Percentiles rank a stretch among this genome's conserved stretches.
Conservation (phyloP, 192 early-diverging fungal species). For the Coemansia sp. region DNA sequence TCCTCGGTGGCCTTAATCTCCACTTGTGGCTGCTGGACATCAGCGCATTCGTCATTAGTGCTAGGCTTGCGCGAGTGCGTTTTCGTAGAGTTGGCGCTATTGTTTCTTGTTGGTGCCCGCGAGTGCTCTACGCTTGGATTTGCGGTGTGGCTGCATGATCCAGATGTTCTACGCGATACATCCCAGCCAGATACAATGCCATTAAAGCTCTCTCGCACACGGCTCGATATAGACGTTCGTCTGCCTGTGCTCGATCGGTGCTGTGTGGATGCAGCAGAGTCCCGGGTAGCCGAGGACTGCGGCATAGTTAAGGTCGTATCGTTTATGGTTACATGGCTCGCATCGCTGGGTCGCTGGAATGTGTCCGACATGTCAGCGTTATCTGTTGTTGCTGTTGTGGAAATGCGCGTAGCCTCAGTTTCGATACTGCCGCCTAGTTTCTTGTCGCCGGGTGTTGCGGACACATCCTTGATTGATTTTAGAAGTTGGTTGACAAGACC, state of each 20-base stretch:
- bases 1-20: not conserved
- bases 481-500: constrained; percentile 32
- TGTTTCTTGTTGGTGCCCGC: constrained; percentile 32
- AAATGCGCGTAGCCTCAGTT: not conserved
- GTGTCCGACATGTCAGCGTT: no score
- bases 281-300: not conserved
- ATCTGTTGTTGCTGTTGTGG: no score
- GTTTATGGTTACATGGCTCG: not conserved
- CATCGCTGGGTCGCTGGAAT: not conserved
- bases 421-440: not conserved
- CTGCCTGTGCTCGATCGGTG: constrained; percentile 19
- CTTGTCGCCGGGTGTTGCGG: constrained; percentile 10
- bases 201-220: constrained; percentile 50
- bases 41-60: constrained; percentile 8
- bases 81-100: constrained; percentile 46
- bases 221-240: constrained; percentile 41
- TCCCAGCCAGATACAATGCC: constrained; percentile 46
- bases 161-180: constrained; percentile 14
- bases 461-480: constrained; percentile 42
- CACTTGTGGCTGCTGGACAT: not conserved
- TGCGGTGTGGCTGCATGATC: constrained; percentile 35
- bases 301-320: not conserved
- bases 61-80: constrained; percentile 49
- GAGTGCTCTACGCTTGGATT: constrained; percentile 45
- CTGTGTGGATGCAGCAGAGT: constrained; percentile 1